These are phyloP conservation scores for Magnaporthales sp. DNA, from an alignment of 2,329 filamentous ascomycete genomes.

Conservation along the genomic window DNA sequence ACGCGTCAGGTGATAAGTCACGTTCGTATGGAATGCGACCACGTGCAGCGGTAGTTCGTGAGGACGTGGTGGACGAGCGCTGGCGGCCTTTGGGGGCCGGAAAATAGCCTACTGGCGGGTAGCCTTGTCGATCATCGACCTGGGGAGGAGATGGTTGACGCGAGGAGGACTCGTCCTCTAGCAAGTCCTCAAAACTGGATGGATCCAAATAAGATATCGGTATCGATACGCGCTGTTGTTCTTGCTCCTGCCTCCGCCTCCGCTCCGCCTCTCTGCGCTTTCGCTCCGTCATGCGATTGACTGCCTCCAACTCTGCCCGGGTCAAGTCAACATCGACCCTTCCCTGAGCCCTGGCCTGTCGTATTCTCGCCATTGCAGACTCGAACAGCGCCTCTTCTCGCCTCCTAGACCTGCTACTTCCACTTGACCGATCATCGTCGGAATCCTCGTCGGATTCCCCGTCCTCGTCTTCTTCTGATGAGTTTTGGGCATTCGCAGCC, in stretches of 20 bases:
- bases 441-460: conserved; percentile 37
- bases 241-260: conserved; percentile 22
- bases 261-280: conserved; percentile 36
- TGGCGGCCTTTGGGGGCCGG: conserved; percentile 28
- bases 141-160: not conserved
- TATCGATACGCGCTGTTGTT: conserved; percentile 38
- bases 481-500: conserved; percentile 26
- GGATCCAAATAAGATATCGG: conserved; percentile 43
- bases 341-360: conserved; percentile 66
- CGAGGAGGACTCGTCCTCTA: conserved; percentile 15
- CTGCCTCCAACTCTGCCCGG: conserved; percentile 69
- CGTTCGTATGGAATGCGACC: not conserved
- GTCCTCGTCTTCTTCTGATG: conserved; percentile 25
- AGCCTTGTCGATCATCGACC: conserved; percentile 21
- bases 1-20: not conserved
- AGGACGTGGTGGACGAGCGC: conserved; percentile 20
- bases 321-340: conserved; percentile 73
- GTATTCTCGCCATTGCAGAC: conserved; percentile 71
- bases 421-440: conserved; percentile 22
- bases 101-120: conserved; percentile 44
- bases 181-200: conserved; percentile 24
- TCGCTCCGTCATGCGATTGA: conserved; percentile 60
- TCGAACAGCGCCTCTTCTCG: conserved; percentile 70
- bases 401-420: conserved; percentile 32
- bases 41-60: conserved; percentile 8